Conservation (phyloP, 768 basidiomycete genomes). For the Kwoniella heveanensis region DNA sequence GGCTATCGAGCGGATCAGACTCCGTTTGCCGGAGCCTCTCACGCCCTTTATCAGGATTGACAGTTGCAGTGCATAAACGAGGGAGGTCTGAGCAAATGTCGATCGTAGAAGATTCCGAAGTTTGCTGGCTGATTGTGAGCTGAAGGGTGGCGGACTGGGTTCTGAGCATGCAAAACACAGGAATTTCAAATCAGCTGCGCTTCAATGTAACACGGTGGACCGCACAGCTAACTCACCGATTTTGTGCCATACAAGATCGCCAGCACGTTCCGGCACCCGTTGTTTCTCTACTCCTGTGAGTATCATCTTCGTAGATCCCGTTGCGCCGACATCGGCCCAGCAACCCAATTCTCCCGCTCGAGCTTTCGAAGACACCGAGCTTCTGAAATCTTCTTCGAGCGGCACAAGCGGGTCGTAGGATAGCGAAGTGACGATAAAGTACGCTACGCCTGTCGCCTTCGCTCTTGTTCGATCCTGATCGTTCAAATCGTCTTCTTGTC, state of each 20-base stretch:
- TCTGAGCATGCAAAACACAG: conserved; percentile 3
- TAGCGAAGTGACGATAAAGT: conserved; percentile 77
- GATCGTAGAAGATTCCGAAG: conserved; percentile 67
- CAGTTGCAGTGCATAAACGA: conserved; percentile 67
- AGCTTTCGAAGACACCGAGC: conserved; percentile 58
- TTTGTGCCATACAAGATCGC: conserved; percentile 59
- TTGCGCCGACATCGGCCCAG: conserved; percentile 69
- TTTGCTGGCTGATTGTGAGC: conserved; percentile 57
- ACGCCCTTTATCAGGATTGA: conserved; percentile 77
- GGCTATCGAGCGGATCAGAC: conserved; percentile 59
- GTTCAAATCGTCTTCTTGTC: conserved; percentile 3
- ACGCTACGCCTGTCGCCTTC: conserved; percentile 60
- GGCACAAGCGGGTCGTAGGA: conserved; percentile 64
- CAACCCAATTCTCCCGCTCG: conserved; percentile 76
- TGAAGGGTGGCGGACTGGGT: conserved; percentile 21
- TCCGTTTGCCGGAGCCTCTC: conserved; percentile 79
- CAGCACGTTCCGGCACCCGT: conserved; percentile 63
- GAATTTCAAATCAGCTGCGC: too few species aligned
- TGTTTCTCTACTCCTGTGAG: conserved; percentile 76
- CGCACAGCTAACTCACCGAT: conserved; percentile 58
- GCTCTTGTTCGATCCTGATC: background rate
- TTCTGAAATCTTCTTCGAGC: conserved; percentile 54
- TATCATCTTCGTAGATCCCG: conserved; percentile 66
- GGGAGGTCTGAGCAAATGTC: conserved; percentile 63
- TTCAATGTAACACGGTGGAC: background rate